A percentile compares a stretch with the other conserved stretches of the same genome.
Evolutionary conservation across 129 eudicot genomes (phyloP).

Genomic region (Smallanthus sonchifolius): DNA sequence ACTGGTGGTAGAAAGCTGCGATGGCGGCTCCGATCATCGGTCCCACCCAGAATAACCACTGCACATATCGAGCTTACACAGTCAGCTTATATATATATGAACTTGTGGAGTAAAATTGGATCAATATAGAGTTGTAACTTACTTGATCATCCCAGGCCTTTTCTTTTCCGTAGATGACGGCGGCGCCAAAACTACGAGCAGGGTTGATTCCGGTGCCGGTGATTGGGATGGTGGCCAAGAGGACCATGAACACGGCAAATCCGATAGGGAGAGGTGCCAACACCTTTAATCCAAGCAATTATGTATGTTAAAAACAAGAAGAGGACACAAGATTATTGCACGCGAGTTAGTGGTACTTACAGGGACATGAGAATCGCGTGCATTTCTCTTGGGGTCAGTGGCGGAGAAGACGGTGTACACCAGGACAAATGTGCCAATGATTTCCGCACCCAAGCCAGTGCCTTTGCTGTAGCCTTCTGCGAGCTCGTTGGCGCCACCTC

Average conservation of each 20-base stretch:
- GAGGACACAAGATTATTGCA: too few species aligned
- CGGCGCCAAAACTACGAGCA: slow-evolving; percentile 71
- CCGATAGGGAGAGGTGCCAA: slow-evolving; percentile 80
- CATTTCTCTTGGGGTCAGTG: slow-evolving; percentile 73
- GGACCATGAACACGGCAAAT: slow-evolving; percentile 78
- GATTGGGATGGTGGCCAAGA: slow-evolving; percentile 67
- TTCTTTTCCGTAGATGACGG: slow-evolving; percentile 55
- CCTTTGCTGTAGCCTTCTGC: slow-evolving; percentile 54
- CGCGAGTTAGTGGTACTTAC: too few species aligned
- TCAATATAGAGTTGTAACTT: neutral
- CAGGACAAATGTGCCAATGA: slow-evolving; percentile 59
- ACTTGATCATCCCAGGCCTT: slow-evolving; percentile 80
- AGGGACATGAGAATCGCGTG: slow-evolving; percentile 71
- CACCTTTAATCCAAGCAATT: slow-evolving; percentile 26
- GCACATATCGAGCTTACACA: neutral
- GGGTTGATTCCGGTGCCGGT: slow-evolving; percentile 80
- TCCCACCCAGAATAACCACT: slow-evolving; percentile 82
- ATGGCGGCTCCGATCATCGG: slow-evolving; percentile 77
- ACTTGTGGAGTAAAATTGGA: neutral
- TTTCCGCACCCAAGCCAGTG: slow-evolving; percentile 62
- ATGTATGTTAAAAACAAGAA: neutral
- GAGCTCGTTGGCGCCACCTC: slow-evolving; percentile 60
- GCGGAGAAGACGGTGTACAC: slow-evolving; percentile 75
- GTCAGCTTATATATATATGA: neutral
- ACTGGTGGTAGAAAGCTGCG: slow-evolving; percentile 63